Base-by-base conservation (phyloP, 1,284 basidiomycete species). In the Coniferiporia weirii region DNA sequence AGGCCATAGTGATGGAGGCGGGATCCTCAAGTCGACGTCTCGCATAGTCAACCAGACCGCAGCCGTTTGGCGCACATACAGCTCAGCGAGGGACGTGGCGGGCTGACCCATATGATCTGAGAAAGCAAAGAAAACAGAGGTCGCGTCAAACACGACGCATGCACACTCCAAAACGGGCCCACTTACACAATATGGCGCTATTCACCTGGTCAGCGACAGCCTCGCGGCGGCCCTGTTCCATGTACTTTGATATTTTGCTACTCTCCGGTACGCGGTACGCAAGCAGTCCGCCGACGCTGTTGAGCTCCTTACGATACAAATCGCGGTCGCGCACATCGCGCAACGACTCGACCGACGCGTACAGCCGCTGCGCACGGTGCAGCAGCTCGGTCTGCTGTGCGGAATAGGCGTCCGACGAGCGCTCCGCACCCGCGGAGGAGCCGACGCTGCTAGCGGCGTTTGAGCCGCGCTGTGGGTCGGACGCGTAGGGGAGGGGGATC, bases 191-290 rank as follows among this genome's bases (percentile, higher is more conserved):
- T 54, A 95, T 91, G 9, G 93, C 93, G 52, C 83, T 81, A 64
- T 95, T 90, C 56, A 96, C 85, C 72, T 94, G 90, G 60, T 91
- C 87, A 0, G 93, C 93, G 4, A 95, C 79, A 5, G 82, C 82
- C 64, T 89, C 86, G 56, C 93, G 79, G 60, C 91, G 75, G 59
- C 81, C 82, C 68, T 87, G 84, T 54, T 80, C 79, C 60, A 95
- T 71, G 69, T 94, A 94, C 53, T 77, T 80, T 13, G 81, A 75
- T 64, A 91, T 76, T 48, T 77, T 81, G 62, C 87, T 89, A 51
- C 76, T 76, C 69, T 92, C 89, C 0, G 92, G 87, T 2, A 84
- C 77, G 22, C 75, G 77, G 68, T 94, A 95, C 4, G 87, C 90
- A 43, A 96, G 75, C 34, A 95, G 71, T 0, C 85, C 87, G 15